phyloP scores from a whole-genome alignment of 2,329 filamentous ascomycete genomes.

The Colletotrichum camelliae region DNA sequence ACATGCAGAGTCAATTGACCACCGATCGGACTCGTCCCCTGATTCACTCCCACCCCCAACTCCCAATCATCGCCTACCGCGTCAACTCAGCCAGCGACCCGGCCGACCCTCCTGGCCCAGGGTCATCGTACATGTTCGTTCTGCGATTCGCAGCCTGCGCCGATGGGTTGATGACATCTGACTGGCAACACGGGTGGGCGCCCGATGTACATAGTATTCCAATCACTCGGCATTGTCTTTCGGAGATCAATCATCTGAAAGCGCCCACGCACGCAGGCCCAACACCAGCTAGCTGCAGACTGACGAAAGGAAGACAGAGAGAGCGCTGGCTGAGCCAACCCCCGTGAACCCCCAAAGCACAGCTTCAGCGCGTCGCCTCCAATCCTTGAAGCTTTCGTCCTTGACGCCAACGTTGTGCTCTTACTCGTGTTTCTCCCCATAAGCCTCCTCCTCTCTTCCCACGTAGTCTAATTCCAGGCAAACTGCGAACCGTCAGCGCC shows the following conservation, averaged over 20 bases:
- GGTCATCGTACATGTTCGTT: conserved; percentile 10
- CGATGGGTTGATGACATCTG: neutral
- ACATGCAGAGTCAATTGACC: conserved; percentile 9
- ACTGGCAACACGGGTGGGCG: neutral
- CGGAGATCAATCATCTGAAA: neutral
- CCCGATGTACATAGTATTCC: neutral
- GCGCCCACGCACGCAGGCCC: neutral
- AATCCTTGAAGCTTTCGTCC: neutral
- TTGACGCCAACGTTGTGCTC: neutral
- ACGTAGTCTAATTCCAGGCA: neutral
- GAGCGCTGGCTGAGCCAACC: neutral
- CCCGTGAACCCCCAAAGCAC: neutral
- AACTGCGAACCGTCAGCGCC: neutral
- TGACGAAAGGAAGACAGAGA: neutral
- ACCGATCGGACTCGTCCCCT: conserved; percentile 5
- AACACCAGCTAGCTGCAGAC: neutral
- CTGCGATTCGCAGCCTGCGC: neutral
- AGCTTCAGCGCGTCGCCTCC: neutral
- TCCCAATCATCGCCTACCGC: conserved; percentile 18
- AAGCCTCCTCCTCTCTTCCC: neutral
- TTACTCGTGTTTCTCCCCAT: neutral
- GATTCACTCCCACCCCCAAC: neutral
- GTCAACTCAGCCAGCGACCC: neutral
- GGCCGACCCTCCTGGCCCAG: neutral
- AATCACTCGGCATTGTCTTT: neutral